phyloP scores from a whole-genome alignment of 2,329 filamentous ascomycete genomes.

The Elsinoe australis region DNA sequence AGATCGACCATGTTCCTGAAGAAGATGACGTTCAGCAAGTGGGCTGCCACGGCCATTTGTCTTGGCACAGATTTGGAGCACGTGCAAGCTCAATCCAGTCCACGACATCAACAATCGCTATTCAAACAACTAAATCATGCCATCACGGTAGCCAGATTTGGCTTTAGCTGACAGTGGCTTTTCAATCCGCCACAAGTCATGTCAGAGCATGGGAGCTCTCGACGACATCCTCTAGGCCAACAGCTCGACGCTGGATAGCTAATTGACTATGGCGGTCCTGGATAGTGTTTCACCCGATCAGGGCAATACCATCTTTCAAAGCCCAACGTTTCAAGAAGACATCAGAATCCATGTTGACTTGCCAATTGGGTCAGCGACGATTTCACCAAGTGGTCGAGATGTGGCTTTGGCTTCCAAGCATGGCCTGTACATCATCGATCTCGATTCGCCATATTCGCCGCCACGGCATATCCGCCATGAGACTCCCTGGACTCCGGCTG shows the following conservation, averaged over 20 bases:
- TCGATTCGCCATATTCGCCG: conserved; percentile 80
- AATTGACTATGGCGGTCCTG: conserved; percentile 28
- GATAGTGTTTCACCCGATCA: conserved; percentile 9
- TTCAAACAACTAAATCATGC: no score
- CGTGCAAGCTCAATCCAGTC: background rate
- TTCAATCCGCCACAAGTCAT: no score
- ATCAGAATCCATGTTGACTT: conserved; percentile 75
- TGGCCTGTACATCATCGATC: conserved; percentile 82
- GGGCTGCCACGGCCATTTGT: background rate
- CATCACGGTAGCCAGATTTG: no score
- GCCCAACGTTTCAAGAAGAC: conserved; percentile 78
- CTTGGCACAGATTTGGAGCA: background rate
- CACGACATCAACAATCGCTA: background rate
- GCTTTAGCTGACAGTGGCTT: no score
- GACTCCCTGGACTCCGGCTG: conserved; percentile 87
- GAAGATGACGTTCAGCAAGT: background rate
- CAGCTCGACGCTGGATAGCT: conserved; percentile 3
- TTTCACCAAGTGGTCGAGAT: conserved; percentile 84
- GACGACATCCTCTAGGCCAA: background rate
- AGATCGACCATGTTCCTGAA: background rate
- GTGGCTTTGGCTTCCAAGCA: conserved; percentile 82
- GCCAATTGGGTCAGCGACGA: conserved; percentile 78
- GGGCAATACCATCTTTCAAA: conserved; percentile 51
- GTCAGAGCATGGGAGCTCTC: background rate
- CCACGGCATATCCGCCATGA: conserved; percentile 80